These are phyloP conservation scores for Lasiodiplodia gonubiensis DNA, from an alignment of 2,329 filamentous ascomycete species.

Conservation along the genomic window DNA sequence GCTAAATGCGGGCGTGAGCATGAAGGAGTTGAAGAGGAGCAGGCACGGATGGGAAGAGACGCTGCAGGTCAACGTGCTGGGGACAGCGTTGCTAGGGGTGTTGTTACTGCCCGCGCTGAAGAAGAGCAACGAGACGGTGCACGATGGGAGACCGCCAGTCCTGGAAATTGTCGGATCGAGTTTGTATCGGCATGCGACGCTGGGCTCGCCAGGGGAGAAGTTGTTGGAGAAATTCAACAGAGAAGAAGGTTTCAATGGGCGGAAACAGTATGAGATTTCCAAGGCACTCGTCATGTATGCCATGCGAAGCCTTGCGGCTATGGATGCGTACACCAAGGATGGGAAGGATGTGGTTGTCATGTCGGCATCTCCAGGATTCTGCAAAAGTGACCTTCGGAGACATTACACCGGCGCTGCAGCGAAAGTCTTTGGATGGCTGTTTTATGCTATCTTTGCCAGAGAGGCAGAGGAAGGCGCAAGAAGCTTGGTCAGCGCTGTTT, in stretches of 20 bases:
- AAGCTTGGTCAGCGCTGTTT: constrained; percentile 47
- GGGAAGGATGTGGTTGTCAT: constrained; percentile 31
- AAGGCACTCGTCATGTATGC: constrained; percentile 12
- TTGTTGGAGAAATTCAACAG: constrained; percentile 6
- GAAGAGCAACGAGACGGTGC: neutral
- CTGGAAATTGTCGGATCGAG: constrained; percentile 31
- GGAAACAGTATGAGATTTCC: constrained; percentile 11
- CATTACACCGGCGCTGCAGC: constrained; percentile 36
- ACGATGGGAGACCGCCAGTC: constrained; percentile 12
- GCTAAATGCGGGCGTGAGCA: constrained; percentile 48
- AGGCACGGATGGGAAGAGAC: constrained; percentile 39
- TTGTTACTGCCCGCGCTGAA: constrained; percentile 39
- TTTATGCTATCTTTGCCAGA: constrained; percentile 40
- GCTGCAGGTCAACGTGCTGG: constrained; percentile 50
- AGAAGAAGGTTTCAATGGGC: constrained; percentile 1
- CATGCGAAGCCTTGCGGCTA: constrained; percentile 13
- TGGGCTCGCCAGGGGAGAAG: constrained; percentile 8
- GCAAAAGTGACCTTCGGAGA: constrained; percentile 30
- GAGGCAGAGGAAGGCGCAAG: constrained; percentile 49
- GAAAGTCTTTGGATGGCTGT: constrained; percentile 27
- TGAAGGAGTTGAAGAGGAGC: constrained; percentile 30
- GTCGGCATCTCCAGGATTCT: constrained; percentile 31
- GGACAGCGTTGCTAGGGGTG: constrained; percentile 45
- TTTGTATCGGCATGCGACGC: constrained; percentile 23
- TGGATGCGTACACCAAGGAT: constrained; percentile 4